These are phyloP conservation scores for Acarospora socialis DNA, from an alignment of 2,329 filamentous ascomycete species.

Conservation along the genomic window DNA sequence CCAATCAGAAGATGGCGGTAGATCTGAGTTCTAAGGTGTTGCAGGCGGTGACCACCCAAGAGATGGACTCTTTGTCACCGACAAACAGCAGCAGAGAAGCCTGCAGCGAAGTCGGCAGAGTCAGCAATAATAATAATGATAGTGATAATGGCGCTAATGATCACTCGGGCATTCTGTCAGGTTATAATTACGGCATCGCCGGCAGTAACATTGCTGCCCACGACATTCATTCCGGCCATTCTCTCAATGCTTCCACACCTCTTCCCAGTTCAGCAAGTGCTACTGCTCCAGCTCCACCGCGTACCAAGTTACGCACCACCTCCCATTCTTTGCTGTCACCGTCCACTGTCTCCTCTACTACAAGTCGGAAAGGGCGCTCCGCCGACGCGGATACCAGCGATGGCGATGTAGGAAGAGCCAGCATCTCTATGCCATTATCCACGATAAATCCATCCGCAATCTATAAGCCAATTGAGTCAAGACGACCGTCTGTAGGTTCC, in stretches of 20 bases:
- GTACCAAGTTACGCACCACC: slow-evolving; percentile 13
- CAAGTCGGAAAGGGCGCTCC: slow-evolving; percentile 41
- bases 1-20: too few relatives aligned
- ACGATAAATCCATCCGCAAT: slow-evolving; percentile 20
- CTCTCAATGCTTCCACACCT: not conserved
- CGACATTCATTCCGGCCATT: too few relatives aligned
- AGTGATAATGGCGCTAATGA: too few relatives aligned
- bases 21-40: too few relatives aligned
- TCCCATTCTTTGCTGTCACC: slow-evolving; percentile 35
- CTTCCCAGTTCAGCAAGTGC: slow-evolving; percentile 5
- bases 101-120: too few relatives aligned
- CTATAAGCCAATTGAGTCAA: slow-evolving; percentile 8
- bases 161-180: too few relatives aligned
- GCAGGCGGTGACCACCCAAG: too few relatives aligned
- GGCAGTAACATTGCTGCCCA: too few relatives aligned
- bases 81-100: too few relatives aligned
- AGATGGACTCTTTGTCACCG: too few relatives aligned
- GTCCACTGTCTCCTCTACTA: slow-evolving; percentile 15
- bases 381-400: slow-evolving; percentile 46
- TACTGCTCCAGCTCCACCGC: slow-evolving; percentile 4
- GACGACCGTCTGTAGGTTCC: slow-evolving; percentile 7
- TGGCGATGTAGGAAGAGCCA: slow-evolving; percentile 44
- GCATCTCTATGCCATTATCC: slow-evolving; percentile 50
- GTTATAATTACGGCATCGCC: too few relatives aligned
- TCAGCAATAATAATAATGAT: too few relatives aligned